These are phyloP conservation scores for Axilococcus clingmanii DNA, from an alignment of 139 green algal genomes.

Conservation along the genomic window DNA sequence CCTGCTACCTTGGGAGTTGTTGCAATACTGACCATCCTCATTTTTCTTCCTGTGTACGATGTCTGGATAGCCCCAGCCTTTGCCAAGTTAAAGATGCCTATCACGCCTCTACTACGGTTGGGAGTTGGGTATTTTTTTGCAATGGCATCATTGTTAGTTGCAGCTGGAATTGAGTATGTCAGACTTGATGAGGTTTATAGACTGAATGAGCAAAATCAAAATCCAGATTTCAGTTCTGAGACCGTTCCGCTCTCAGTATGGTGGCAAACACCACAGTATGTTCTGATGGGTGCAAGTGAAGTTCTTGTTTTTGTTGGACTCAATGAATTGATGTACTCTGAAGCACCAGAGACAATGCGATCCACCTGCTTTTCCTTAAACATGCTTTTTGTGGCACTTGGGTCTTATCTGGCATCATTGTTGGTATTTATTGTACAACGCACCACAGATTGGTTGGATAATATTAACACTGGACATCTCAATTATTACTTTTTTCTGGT, in stretches of 20 bases:
- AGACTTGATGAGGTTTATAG: conserved; percentile 7
- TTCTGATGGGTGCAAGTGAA: conserved; percentile 31
- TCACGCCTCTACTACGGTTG: conserved; percentile 19
- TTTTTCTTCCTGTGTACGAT: conserved; percentile 16
- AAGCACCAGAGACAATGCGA: conserved; percentile 34
- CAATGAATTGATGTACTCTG: conserved; percentile 37
- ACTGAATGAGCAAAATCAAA: conserved; percentile 7
- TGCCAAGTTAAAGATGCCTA: conserved; percentile 4
- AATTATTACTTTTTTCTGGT: no score
- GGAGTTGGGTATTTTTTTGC: conserved; percentile 17
- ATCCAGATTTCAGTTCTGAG: conserved; percentile 2
- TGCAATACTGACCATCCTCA: not conserved
- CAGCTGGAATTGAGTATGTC: conserved; percentile 16
- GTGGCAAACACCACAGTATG: conserved; percentile 33
- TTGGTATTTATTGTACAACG: conserved; percentile 17
- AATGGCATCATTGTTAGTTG: conserved; percentile 18
- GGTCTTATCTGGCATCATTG: conserved; percentile 20
- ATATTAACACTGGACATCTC: conserved; percentile 28
- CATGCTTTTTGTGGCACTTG: conserved; percentile 18
- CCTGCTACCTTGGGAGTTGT: conserved; percentile 11
- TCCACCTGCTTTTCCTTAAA: conserved; percentile 22
- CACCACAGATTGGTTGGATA: conserved; percentile 12
- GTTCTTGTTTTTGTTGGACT: conserved; percentile 26
- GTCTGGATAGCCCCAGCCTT: conserved; percentile 15
- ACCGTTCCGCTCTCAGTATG: conserved; percentile 22